A percentile compares a stretch with the other conserved stretches of the same genome.
phyloP scores from a whole-genome alignment of 257 asterid genomes.

The Agastache rugosa region DNA sequence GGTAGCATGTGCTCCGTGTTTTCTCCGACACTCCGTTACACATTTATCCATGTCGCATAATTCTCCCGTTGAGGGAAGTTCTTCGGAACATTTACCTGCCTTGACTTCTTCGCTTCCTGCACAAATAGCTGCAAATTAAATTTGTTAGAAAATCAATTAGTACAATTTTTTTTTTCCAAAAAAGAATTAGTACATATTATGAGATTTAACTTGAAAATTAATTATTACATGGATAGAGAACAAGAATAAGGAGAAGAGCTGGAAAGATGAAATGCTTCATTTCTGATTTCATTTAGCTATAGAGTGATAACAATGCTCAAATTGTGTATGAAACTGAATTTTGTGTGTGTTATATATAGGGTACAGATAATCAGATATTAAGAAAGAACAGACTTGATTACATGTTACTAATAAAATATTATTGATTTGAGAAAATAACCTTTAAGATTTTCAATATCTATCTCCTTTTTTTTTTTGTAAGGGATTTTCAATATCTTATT shows the following conservation, averaged over 20 bases:
- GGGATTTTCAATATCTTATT: neutral
- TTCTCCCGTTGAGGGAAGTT: neutral
- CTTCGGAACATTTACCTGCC: neutral
- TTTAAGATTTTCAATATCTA: neutral
- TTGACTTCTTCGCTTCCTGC: neutral
- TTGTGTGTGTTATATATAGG: neutral
- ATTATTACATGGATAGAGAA: neutral
- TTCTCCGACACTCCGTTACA: neutral
- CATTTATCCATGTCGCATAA: neutral
- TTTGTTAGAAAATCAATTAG: neutral
- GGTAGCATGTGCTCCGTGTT: neutral
- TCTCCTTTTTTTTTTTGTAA: too few species aligned
- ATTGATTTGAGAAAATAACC: too few species aligned
- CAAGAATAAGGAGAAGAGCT: neutral
- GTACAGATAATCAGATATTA: neutral
- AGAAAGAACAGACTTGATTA: neutral
- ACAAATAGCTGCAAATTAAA: neutral
- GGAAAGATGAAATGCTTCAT: neutral
- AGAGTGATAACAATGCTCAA: neutral
- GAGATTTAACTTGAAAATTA: neutral
- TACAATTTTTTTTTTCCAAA: too few species aligned
- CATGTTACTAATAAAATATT: too few species aligned
- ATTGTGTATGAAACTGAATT: neutral
- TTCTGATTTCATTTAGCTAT: neutral
- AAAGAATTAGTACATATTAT: too few species aligned